A percentile compares a stretch with the other conserved stretches of the same genome.
phyloP scores from a whole-genome alignment of 2,329 filamentous ascomycete species.

The Neofusicoccum sp. region DNA sequence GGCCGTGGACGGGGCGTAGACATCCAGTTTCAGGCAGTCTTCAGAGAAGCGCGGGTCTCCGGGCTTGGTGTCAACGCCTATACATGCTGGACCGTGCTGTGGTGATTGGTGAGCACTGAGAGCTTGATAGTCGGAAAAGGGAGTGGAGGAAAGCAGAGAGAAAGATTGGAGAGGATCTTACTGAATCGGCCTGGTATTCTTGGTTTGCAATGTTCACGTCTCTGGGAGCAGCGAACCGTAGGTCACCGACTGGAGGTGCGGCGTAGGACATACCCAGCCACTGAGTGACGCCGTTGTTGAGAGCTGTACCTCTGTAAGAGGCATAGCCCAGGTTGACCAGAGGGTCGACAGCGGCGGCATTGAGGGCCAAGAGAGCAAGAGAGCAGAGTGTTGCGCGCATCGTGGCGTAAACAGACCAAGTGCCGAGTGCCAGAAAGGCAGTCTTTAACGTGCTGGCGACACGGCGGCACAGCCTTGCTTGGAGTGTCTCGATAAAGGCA shows the following conservation, averaged over 20 bases:
- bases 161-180: not conserved
- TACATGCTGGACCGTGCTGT: conserved; percentile 15
- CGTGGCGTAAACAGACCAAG: not conserved
- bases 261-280: conserved; percentile 78
- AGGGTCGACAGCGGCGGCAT: conserved; percentile 33
- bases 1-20: conserved; percentile 36
- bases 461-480: not conserved
- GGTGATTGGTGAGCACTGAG: not conserved
- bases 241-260: conserved; percentile 60
- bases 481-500: not conserved
- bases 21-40: conserved; percentile 41
- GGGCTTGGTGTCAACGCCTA: conserved; percentile 1
- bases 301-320: conserved; percentile 58
- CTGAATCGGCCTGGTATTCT: conserved; percentile 10
- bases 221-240: conserved; percentile 64
- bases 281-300: conserved; percentile 59
- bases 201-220: conserved; percentile 41
- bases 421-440: not conserved
- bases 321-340: conserved; percentile 65
- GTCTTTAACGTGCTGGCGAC: not conserved
- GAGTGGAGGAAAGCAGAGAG: not conserved
- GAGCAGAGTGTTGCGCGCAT: not conserved
- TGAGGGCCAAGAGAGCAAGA: not conserved
- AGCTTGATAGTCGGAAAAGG: not conserved
- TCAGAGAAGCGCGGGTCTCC: conserved; percentile 27